Conservation (phyloP, 2,329 filamentous ascomycete genomes). For the Trichoderma citrinoviride region DNA sequence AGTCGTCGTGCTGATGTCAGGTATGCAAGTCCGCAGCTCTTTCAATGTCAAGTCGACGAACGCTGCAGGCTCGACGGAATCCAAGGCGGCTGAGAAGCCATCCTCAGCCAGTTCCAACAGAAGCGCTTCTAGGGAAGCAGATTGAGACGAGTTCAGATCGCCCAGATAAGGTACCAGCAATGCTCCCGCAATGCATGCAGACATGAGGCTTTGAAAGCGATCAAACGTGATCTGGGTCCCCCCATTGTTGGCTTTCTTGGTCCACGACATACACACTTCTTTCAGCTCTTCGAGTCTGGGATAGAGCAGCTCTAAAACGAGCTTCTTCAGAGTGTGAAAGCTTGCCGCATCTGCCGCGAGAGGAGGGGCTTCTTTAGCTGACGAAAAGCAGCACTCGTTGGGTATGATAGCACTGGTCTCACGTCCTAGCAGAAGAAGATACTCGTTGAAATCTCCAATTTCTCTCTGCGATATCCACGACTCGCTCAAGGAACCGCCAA, state of each 20-base stretch:
- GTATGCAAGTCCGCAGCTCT: constrained; percentile 47
- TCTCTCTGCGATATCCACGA: constrained; percentile 46
- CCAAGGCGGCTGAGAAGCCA: constrained; percentile 41
- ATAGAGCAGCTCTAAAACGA: constrained; percentile 53
- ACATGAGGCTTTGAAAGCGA: constrained; percentile 51
- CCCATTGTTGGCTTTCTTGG: constrained; percentile 44
- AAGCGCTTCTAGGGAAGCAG: constrained; percentile 46
- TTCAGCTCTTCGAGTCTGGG: constrained; percentile 52
- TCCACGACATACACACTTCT: constrained; percentile 49
- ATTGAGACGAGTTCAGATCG: constrained; percentile 47
- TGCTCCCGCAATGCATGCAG: constrained; percentile 46
- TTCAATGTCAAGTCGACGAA: constrained; percentile 49
- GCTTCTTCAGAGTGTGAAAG: constrained; percentile 46
- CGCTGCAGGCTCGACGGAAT: constrained; percentile 44
- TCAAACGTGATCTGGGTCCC: constrained; percentile 51
- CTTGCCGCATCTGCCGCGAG: constrained; percentile 34
- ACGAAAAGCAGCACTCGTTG: constrained; percentile 6
- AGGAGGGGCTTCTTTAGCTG: constrained; percentile 20
- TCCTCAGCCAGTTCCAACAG: constrained; percentile 43
- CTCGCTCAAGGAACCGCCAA: constrained; percentile 50
- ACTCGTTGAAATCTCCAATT: constrained; percentile 47
- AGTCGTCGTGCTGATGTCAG: constrained; percentile 40
- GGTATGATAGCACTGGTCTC: not conserved
- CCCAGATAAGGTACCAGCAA: constrained; percentile 49
- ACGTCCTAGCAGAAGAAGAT: constrained; percentile 53